phyloP scores from a whole-genome alignment of 2,329 filamentous ascomycete genomes.

The Colletotrichum sp. region DNA sequence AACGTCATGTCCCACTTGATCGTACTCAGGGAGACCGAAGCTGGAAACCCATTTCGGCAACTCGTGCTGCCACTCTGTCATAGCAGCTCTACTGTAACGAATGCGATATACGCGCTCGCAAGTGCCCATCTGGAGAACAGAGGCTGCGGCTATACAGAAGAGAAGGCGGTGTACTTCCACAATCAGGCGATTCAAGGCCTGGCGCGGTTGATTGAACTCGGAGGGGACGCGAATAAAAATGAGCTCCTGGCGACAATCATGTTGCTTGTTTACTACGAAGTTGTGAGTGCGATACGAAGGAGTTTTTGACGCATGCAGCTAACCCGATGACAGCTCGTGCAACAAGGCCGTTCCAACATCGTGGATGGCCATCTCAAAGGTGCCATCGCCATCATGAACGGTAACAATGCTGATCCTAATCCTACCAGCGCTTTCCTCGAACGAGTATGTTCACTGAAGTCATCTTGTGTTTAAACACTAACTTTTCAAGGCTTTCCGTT shows the following conservation, averaged over 20 bases:
- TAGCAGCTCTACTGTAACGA: constrained; percentile 67
- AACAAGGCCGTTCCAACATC: constrained; percentile 63
- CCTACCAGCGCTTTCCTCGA: constrained; percentile 64
- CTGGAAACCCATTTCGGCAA: constrained; percentile 67
- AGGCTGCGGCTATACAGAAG: constrained; percentile 45
- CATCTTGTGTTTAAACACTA: background rate
- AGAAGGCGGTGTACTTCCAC: constrained; percentile 65
- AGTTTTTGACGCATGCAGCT: background rate
- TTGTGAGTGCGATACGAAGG: constrained; percentile 47
- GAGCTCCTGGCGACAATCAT: constrained; percentile 67
- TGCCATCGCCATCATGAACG: constrained; percentile 65
- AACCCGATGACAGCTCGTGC: constrained; percentile 56
- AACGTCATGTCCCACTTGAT: constrained; percentile 70
- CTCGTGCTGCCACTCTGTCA: constrained; percentile 65
- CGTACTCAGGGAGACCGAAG: constrained; percentile 64
- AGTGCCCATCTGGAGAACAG: constrained; percentile 82
- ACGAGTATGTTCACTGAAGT: constrained; percentile 45
- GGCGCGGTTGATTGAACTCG: constrained; percentile 60
- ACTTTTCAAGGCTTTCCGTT: constrained; percentile 60
- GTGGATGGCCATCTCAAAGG: constrained; percentile 67
- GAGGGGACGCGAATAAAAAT: constrained; percentile 54
- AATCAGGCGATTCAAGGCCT: constrained; percentile 64
- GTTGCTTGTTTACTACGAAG: constrained; percentile 68
- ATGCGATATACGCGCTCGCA: constrained; percentile 83
- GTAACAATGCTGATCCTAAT: constrained; percentile 47